A percentile compares a stretch with the other conserved stretches of the same genome.
phyloP scores from a whole-genome alignment of 1,284 basidiomycete genomes.

The Mycosarcoma maydis region DNA sequence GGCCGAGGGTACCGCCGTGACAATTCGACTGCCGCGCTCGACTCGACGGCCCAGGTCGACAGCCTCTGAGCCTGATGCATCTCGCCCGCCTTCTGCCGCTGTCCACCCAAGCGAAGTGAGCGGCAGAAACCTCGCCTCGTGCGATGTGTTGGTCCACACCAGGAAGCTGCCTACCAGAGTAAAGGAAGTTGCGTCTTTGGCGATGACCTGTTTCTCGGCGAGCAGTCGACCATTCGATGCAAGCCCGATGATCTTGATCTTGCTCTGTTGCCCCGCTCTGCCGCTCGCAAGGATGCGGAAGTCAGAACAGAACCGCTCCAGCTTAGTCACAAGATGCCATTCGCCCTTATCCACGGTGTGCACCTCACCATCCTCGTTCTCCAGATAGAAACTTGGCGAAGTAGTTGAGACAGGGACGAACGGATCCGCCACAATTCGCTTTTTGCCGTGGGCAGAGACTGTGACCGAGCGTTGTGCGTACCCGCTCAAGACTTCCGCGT shows the following conservation, averaged over 20 bases:
- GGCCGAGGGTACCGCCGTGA: constrained; percentile 67
- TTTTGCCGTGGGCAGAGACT: constrained; percentile 13
- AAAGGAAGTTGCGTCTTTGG: constrained; percentile 81
- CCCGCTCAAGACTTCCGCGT: constrained; percentile 2
- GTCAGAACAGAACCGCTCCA: constrained; percentile 42
- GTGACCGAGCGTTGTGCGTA: not conserved
- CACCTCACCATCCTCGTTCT: constrained; percentile 34
- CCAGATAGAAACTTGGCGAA: constrained; percentile 32
- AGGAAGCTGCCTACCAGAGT: constrained; percentile 81
- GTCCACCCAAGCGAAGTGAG: constrained; percentile 66
- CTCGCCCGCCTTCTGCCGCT: constrained; percentile 1
- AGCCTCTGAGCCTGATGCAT: constrained; percentile 17
- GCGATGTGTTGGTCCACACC: constrained; percentile 85
- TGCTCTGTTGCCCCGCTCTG: constrained; percentile 5
- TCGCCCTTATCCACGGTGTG: not conserved
- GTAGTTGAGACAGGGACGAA: constrained; percentile 18
- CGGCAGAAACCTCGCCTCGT: constrained; percentile 82
- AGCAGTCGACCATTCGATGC: constrained; percentile 76
- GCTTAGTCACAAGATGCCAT: constrained; percentile 18
- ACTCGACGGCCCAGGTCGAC: constrained; percentile 56
- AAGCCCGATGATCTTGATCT: constrained; percentile 72
- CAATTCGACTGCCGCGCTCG: constrained; percentile 63
- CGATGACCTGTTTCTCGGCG: constrained; percentile 70
- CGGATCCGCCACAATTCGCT: constrained; percentile 25
- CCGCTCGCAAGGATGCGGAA: constrained; percentile 24